Base-by-base conservation (phyloP, 306 rosid species). In the Hippophae tibetana region DNA sequence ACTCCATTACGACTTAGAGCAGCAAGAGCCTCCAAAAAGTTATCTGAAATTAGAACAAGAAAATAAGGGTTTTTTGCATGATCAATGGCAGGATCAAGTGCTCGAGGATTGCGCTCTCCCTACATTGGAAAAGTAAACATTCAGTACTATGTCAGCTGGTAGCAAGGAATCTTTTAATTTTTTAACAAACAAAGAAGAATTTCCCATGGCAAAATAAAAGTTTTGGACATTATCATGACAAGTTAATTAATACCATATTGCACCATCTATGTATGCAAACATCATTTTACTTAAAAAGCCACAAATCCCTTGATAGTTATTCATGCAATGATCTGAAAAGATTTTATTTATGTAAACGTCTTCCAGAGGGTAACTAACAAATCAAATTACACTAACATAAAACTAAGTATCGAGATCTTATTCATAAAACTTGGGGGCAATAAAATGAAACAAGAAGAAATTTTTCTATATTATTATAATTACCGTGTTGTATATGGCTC, bases 11-110 rank as follows among this genome's bases (percentile, higher is more conserved):
- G 88, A 82, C 80, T 86, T 71, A 88, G 76, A 69, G 85, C 87
- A 73, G 78, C 70, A 50, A 85, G 74, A 58, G 90, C 97, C 72
- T 93, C 99, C 84, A 82, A 72, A 75, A 93, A 88, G 76, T 70
- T 77, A 72, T 93, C 99, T 23, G 99, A 85, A 67, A 93, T 69
- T 58, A 93, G 80, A 77, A 93, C 65, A 73, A 93, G 86, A 78
- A 72, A 84, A 67, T 79, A 79, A 45, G 81, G 66, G 14, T 64
- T 74, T 73, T 93, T 86, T 13, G 62, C 81, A 63, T 40, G 72
- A 57, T 88, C 99, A 42, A 79, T 55, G n/a, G 89, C 79, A 54
- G 86, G 84, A 73, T 88, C 99, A 13, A 69, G 83, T 13, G 77
- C 78, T 52, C 86, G 72, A 9, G 62, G 75, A 67, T 77, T 88